Conservation (phyloP, 2,329 filamentous ascomycete genomes). For the Teratosphaeria epicoccoides region DNA sequence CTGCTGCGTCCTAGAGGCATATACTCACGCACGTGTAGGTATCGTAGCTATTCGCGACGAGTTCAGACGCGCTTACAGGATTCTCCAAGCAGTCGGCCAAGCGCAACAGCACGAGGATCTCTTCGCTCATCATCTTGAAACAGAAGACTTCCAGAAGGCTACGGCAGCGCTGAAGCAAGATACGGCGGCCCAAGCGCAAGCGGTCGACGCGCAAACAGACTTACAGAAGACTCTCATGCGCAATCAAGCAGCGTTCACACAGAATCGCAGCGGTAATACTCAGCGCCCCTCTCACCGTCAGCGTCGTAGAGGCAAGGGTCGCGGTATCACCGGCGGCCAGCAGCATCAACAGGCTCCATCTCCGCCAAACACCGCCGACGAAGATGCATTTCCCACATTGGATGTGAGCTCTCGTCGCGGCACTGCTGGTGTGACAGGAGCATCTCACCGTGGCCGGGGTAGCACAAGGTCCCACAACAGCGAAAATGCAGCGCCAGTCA, state of each 20-base stretch:
- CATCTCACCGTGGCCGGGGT: not conserved
- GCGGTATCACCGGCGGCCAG: not conserved
- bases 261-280: not conserved
- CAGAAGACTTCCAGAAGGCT: constrained; percentile 31
- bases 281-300: not conserved
- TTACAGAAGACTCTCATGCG: not conserved
- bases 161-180: constrained; percentile 20
- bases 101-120: constrained; percentile 16
- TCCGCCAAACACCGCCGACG: not conserved
- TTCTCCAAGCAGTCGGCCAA: constrained; percentile 45
- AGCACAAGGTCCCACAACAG: not conserved
- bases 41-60: constrained; percentile 76
- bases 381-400: constrained; percentile 38
- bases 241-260: not conserved
- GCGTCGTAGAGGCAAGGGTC: not conserved
- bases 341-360: not conserved
- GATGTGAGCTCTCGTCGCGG: constrained; percentile 47
- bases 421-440: not conserved
- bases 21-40: constrained; percentile 35
- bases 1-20: not conserved
- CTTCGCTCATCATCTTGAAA: constrained; percentile 17
- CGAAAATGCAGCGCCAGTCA: not conserved
- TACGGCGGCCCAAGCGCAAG: not conserved
- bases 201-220: not conserved
- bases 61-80: constrained; percentile 67